Base-by-base conservation (phyloP, 441 rosid genomes). In the Pelargonium australe region DNA sequence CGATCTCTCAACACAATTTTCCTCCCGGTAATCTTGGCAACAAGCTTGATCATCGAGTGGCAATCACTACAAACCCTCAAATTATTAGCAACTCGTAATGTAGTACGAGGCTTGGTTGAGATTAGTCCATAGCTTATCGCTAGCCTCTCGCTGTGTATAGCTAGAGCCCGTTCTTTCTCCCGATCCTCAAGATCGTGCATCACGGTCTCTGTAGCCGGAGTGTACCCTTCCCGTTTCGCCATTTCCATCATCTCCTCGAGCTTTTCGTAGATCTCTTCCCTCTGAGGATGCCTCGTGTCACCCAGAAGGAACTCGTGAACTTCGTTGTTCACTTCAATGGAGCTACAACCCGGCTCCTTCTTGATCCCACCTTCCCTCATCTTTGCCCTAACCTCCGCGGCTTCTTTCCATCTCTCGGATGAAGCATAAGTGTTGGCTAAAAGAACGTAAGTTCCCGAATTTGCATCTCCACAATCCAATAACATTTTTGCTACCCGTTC, bases 281-380 rank as follows among this genome's bases (percentile, higher is more conserved):
- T 81, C 68, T 72, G 75, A 25, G 80, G 82, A 66, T 85, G 86
- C 53, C 76, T 10, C 34, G 53, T 65, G 68, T 81, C 89, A 25
- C 86, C 83, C 47, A 79, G 65, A 74, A 76, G 69, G 60, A 85
- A 85, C 72, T 83, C 80, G 44, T 85, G 84, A 63, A 85, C 72
- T 70, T 77, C 69, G 47, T 75, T 77, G 57, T 81, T 69, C 61
- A 80, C 76, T 69, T 85, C 85, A 25, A 85, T 76, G 14, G 76
- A 83, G 67, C 87, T 85, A 63, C 84, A 78, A 13, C 87, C 87
- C 1, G 89, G 87, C 67, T 81, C 85, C 73, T 83, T 85, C 23
- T 71, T 72, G 19, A 79, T 76, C 61, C 87, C 83, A 37, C 76
- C 67, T 12, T 71, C 77, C 77, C 70, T 83, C 87, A 85, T 83